phyloP scores from a whole-genome alignment of 1,284 basidiomycete genomes.

The Leccinum pallidistipes region DNA sequence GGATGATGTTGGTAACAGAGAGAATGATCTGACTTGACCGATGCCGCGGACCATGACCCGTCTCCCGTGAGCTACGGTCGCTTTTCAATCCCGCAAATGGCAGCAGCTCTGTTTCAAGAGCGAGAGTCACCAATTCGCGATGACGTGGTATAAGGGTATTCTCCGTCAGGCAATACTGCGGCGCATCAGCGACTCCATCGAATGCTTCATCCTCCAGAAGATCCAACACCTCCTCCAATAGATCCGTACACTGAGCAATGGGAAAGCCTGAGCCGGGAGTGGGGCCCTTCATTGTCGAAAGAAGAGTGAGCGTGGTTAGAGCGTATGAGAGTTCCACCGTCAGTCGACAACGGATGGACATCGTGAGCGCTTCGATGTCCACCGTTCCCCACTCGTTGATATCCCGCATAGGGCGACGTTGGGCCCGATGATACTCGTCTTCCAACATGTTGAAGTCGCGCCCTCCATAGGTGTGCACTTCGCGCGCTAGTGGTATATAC shows the following conservation, averaged over 20 bases:
- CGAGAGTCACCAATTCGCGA: conserved; percentile 57
- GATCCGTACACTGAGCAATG: conserved; percentile 74
- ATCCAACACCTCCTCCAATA: conserved; percentile 87
- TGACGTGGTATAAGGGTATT: conserved; percentile 54
- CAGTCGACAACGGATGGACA: conserved; percentile 88
- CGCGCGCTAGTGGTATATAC: conserved; percentile 63
- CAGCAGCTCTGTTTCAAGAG: conserved; percentile 55
- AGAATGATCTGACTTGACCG: conserved; percentile 73
- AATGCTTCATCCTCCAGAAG: conserved; percentile 85
- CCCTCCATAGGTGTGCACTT: conserved; percentile 81
- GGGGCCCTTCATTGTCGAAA: conserved; percentile 74
- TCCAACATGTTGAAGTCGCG: conserved; percentile 79
- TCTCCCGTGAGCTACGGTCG: conserved; percentile 50
- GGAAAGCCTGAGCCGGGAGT: conserved; percentile 67
- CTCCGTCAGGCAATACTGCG: conserved; percentile 34
- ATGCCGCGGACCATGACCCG: conserved; percentile 51
- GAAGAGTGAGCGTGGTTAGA: conserved; percentile 84
- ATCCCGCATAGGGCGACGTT: conserved; percentile 60
- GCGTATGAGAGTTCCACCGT: conserved; percentile 87
- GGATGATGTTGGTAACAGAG: conserved; percentile 77
- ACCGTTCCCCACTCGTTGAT: conserved; percentile 83
- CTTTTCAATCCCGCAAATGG: conserved; percentile 57
- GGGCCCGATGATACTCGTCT: conserved; percentile 55
- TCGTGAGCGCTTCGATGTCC: conserved; percentile 83
- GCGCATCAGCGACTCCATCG: conserved; percentile 49